A percentile compares a stretch with the other conserved stretches of the same genome.
Evolutionary conservation across 768 basidiomycete genomes (phyloP).

Genomic region (Suillus discolor): DNA sequence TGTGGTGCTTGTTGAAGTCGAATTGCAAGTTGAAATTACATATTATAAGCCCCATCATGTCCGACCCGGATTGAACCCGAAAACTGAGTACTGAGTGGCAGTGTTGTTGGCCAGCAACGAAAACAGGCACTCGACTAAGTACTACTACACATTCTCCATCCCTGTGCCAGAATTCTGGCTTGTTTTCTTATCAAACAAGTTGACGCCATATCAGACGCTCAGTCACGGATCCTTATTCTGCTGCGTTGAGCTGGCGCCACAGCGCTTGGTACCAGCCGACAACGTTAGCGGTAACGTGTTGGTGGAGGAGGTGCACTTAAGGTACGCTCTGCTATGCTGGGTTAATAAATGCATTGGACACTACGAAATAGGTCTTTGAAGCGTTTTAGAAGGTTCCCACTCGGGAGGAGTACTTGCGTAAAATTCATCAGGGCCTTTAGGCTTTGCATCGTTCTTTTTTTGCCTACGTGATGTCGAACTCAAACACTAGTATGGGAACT

Average conservation of each 20-base stretch:
- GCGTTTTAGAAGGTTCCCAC: background rate
- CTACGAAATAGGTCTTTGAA: background rate
- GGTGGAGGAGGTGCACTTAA: background rate
- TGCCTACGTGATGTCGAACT: constrained; percentile 22
- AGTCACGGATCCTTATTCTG: background rate
- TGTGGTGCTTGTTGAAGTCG: background rate
- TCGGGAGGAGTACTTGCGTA: background rate
- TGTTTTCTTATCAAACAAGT: background rate
- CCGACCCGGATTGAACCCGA: background rate
- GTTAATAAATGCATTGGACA: background rate
- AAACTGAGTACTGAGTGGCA: background rate
- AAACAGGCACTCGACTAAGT: background rate
- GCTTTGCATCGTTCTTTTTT: background rate
- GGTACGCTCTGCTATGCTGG: background rate
- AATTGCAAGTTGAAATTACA: background rate
- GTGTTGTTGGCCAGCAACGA: constrained; percentile 6
- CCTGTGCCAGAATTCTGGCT: background rate
- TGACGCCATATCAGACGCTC: background rate
- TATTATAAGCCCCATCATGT: background rate
- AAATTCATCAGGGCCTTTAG: constrained; percentile 1
- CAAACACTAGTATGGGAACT: constrained; percentile 14
- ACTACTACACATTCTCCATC: background rate
- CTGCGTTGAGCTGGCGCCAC: constrained; percentile 1
- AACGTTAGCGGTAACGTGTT: constrained; percentile 4
- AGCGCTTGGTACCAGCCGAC: background rate